Conservation (phyloP, 2,329 filamentous ascomycete genomes). For the Xylariaceae sp. region DNA sequence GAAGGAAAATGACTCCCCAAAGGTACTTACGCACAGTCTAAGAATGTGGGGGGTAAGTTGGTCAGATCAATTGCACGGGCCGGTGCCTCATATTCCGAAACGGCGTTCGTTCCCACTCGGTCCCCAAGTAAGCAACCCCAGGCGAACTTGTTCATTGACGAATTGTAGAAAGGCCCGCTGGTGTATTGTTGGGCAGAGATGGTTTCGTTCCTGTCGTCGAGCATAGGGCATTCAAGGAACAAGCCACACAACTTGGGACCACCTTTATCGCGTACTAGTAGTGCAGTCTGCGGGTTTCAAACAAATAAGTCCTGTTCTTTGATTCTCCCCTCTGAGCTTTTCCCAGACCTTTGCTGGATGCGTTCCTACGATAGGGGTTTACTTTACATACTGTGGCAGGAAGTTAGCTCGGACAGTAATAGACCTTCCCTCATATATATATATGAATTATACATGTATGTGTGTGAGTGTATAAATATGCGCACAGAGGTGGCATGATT, state of each 20-base stretch:
- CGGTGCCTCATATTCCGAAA: slow-evolving; percentile 33
- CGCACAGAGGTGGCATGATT: too few relatives aligned
- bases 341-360: too few relatives aligned
- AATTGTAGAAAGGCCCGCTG: slow-evolving; percentile 31
- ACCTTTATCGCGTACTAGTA: slow-evolving; percentile 44
- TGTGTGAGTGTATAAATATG: too few relatives aligned
- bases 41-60: slow-evolving; percentile 31
- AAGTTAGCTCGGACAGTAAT: too few relatives aligned
- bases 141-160: slow-evolving; percentile 28
- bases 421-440: too few relatives aligned
- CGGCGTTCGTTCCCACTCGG: slow-evolving; percentile 25
- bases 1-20: too few relatives aligned
- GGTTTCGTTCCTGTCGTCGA: slow-evolving; percentile 38
- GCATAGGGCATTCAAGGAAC: slow-evolving; percentile 40
- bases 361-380: too few relatives aligned
- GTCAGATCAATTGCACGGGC: slow-evolving; percentile 29
- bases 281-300: slow-evolving; percentile 32
- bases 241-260: slow-evolving; percentile 36
- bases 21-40: slow-evolving; percentile 39
- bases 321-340: too few relatives aligned
- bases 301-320: too few relatives aligned
- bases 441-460: too few relatives aligned
- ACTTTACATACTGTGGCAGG: too few relatives aligned
- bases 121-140: slow-evolving; percentile 33
- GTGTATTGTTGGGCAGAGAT: slow-evolving; percentile 31